Conservation (phyloP, 163 green algal species). For the Chlorella variabilis region DNA sequence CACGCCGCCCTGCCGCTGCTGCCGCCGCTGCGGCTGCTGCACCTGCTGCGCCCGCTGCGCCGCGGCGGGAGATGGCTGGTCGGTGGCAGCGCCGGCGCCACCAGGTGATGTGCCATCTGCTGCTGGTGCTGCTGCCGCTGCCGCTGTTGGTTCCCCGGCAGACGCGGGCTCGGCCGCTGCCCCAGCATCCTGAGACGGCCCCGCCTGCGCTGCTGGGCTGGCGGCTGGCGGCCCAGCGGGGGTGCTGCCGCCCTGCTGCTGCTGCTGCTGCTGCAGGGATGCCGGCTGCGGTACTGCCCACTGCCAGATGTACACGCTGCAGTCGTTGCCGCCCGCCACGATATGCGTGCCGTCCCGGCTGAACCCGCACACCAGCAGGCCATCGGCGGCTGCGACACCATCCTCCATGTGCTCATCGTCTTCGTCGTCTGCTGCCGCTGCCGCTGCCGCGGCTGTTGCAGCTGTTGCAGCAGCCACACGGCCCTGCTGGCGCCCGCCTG, state of each 20-base stretch:
- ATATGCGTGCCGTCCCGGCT: conserved; percentile 70
- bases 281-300: conserved; percentile 54
- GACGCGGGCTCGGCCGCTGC: background rate
- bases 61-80: background rate
- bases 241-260: background rate
- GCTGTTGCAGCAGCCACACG: background rate
- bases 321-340: conserved; percentile 68
- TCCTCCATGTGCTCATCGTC: background rate
- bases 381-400: background rate
- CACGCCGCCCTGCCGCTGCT: background rate
- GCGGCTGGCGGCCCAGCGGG: background rate
- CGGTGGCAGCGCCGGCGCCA: conserved; percentile 20
- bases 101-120: background rate
- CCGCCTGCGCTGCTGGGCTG: background rate
- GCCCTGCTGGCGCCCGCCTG: too few species aligned
- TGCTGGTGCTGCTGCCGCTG: conserved; percentile 38
- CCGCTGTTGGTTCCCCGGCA: background rate
- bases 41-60: background rate
- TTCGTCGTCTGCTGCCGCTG: background rate
- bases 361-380: conserved; percentile 73
- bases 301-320: conserved; percentile 73
- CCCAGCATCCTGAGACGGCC: background rate
- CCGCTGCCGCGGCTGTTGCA: background rate
- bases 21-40: background rate
- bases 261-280: background rate